A percentile compares a stretch with the other conserved stretches of the same genome.
Evolutionary conservation across 805 yeast species (phyloP).

Genomic region (Cyberlindnera sargentensis): DNA sequence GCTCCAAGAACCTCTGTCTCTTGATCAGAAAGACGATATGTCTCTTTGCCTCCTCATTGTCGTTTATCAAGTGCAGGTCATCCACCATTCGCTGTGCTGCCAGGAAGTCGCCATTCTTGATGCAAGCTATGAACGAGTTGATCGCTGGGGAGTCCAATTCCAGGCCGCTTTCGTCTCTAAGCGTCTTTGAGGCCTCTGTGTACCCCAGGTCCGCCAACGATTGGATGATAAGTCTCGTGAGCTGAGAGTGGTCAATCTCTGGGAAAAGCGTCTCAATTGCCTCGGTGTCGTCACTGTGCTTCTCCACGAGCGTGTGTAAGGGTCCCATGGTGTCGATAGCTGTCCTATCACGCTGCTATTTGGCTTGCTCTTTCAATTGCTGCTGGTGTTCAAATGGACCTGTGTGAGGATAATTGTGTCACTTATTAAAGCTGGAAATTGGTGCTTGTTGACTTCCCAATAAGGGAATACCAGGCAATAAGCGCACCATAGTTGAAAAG

Average conservation of each 20-base stretch:
- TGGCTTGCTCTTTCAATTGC: neutral
- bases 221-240: slow-evolving; percentile 44
- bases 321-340: neutral
- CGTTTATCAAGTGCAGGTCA: slow-evolving; percentile 15
- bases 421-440: neutral
- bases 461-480: neutral
- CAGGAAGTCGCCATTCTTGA: slow-evolving; percentile 37
- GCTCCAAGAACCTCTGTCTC: slow-evolving; percentile 36
- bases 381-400: no score
- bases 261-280: slow-evolving; percentile 12
- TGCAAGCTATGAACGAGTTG: slow-evolving; percentile 30
- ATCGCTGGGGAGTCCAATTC: slow-evolving; percentile 37
- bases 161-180: slow-evolving; percentile 36
- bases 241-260: slow-evolving; percentile 25
- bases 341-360: neutral
- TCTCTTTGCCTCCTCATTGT: slow-evolving; percentile 7
- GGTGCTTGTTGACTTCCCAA: neutral
- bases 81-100: slow-evolving; percentile 27
- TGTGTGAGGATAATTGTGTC: no score
- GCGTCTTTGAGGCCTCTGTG: slow-evolving; percentile 27
- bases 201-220: slow-evolving; percentile 45
- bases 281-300: neutral
- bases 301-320: neutral
- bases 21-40: slow-evolving; percentile 28
- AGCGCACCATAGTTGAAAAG: no score